These are phyloP conservation scores for Athelia sp. DNA, from an alignment of 1,284 basidiomycete genomes.

Conservation along the genomic window DNA sequence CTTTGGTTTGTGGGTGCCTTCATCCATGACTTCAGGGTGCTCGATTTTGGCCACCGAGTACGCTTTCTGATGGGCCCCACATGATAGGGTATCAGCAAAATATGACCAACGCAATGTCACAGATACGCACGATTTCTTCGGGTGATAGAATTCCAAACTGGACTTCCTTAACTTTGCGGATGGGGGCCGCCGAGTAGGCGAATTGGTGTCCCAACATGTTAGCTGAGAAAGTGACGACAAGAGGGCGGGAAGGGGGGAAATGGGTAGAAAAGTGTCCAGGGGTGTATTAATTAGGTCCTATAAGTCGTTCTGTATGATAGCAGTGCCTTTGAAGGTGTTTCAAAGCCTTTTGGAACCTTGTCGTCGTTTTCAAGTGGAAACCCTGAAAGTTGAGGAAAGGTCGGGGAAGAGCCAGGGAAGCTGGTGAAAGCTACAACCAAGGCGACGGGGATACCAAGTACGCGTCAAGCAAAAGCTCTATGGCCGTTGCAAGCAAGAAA, in stretches of 20 bases:
- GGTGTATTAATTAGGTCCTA: not conserved
- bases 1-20: constrained; percentile 84
- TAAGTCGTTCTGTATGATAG: not conserved
- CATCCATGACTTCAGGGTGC: constrained; percentile 97
- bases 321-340: not conserved
- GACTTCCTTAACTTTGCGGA: constrained; percentile 94
- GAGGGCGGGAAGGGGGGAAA: constrained; percentile 3
- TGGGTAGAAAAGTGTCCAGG: not conserved
- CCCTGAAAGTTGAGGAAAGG: not conserved
- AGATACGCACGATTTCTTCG: constrained; percentile 93
- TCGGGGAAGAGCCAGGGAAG: not conserved
- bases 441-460: constrained; percentile 1
- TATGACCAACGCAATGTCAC: constrained; percentile 6
- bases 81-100: constrained; percentile 8
- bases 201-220: constrained; percentile 81
- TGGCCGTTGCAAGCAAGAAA: too few species aligned
- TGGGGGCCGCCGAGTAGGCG: constrained; percentile 88
- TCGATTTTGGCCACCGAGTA: constrained; percentile 98
- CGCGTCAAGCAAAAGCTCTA: not conserved
- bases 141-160: constrained; percentile 99
- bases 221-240: constrained; percentile 5
- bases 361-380: constrained; percentile 5
- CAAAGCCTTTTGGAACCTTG: not conserved
- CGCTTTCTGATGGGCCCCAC: constrained; percentile 72
- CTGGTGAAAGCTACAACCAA: not conserved